Evolutionary conservation across 805 yeast species (phyloP), one percentile per base, ranked within the genome.

Genomic region (Suhomyces canberraensis): DNA sequence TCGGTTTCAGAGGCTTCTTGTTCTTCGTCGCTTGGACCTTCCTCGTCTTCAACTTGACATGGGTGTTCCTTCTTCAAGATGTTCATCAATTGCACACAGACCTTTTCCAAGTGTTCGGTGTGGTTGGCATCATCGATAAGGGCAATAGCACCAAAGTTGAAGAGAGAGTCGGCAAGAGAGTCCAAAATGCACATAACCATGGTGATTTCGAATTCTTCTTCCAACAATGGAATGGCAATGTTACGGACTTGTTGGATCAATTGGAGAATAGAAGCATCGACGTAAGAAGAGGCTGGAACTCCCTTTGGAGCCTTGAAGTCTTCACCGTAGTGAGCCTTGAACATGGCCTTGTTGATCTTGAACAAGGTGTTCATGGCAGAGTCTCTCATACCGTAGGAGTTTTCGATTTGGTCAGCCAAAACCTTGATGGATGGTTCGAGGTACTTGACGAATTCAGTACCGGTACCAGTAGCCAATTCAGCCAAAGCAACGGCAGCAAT

Each of bases 361-460:
- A 96, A 91, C 56, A 91, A 67, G 29, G 91, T 76, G 33, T 75
- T 68, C 58, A 91, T 66, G 33, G 96, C 90, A 41, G 93, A 80
- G 64, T 85, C 93, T 59, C 96, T 79, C 70, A 90, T 78, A 54
- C 95, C 96, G 56, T 87, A 89, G 35, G 95, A 88, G 58, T 84
- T 90, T 42, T 80, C 88, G 43, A 81, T 76, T 63, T 86, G 91
- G 39, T 80, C 84, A 33, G 73, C 64, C 47, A 87, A 71, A 15
- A 78, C 73, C 45, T 73, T 71, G 50, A 84, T 64, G 17, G 89
- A 74, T 39, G 79, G 64, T 58, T 86, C 88, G 42, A 88, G 83
- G 54, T 79, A 88, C 52, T 80, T 79, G 53, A 81, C 76, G 65
- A 91, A 89, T 36, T 79, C 79, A 40, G 77, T 81, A 55, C 89